These are phyloP conservation scores for Apiotrichum akiyoshidainum DNA, from an alignment of 1,284 basidiomycete genomes.

Conservation along the genomic window DNA sequence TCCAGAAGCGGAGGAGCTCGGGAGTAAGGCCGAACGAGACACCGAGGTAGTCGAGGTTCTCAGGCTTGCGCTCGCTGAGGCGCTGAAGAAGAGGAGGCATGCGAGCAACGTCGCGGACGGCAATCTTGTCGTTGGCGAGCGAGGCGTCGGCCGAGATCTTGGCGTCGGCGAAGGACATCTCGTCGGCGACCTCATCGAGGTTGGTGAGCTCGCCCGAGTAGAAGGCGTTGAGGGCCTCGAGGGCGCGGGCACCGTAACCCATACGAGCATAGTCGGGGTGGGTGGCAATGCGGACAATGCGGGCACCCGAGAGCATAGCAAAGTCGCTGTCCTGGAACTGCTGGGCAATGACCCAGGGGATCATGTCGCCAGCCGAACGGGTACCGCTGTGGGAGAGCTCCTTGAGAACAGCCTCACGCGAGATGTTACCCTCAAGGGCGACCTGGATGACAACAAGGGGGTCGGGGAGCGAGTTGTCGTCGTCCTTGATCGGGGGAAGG, in stretches of 20 bases:
- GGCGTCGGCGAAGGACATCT: constrained; percentile 3
- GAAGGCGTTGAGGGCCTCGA: constrained; percentile 82
- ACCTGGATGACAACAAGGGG: constrained; percentile 95
- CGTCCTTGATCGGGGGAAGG: constrained; percentile 81
- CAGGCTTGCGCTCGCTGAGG: constrained; percentile 84
- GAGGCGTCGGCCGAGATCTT: constrained; percentile 39
- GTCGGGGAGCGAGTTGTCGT: constrained; percentile 80
- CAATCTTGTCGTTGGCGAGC: constrained; percentile 70
- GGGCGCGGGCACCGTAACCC: constrained; percentile 93
- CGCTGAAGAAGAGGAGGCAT: constrained; percentile 95
- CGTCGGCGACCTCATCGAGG: constrained; percentile 63
- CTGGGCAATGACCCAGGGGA: constrained; percentile 93
- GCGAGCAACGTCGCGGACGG: constrained; percentile 66
- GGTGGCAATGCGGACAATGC: constrained; percentile 92
- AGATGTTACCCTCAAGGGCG: constrained; percentile 91
- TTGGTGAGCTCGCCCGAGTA: constrained; percentile 91
- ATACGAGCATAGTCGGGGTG: constrained; percentile 95
- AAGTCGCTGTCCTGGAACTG: constrained; percentile 94
- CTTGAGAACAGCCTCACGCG: constrained; percentile 79
- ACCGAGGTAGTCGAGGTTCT: constrained; percentile 88
- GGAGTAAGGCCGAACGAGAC: constrained; percentile 94
- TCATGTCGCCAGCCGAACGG: constrained; percentile 80
- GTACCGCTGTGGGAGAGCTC: constrained; percentile 61
- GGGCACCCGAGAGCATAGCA: constrained; percentile 82
- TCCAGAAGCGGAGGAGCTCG: constrained; percentile 93